These are phyloP conservation scores for Rosa chinensis DNA, from an alignment of 306 rosid genomes.

Conservation along the genomic window DNA sequence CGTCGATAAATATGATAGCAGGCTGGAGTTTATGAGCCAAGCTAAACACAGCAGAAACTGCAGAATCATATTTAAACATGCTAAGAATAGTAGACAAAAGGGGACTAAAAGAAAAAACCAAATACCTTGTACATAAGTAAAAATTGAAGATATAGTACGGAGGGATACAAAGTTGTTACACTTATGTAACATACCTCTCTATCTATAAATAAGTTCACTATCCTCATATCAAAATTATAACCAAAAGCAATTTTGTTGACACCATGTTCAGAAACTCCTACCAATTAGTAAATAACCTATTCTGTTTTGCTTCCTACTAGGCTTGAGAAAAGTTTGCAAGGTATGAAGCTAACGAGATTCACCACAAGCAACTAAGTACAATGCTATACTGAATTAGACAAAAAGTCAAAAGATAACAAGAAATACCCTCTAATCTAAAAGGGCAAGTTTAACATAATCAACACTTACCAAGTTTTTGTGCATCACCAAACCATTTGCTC, in stretches of 20 bases:
- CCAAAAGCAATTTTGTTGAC: neutral
- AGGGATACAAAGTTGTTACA: neutral
- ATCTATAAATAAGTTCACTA: neutral
- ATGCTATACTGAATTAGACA: neutral
- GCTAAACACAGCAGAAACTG: constrained; percentile 97
- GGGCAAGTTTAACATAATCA: neutral
- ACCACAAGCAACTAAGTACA: neutral
- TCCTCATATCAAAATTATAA: neutral
- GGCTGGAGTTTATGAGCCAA: constrained; percentile 98
- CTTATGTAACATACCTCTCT: neutral
- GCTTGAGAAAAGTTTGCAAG: neutral
- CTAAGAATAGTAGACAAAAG: neutral
- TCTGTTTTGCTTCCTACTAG: neutral
- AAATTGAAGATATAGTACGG: neutral
- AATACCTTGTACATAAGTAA: neutral
- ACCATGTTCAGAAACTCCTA: neutral
- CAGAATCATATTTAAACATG: constrained; percentile 26
- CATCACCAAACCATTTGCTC: constrained; percentile 99
- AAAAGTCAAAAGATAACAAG: neutral
- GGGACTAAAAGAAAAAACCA: neutral
- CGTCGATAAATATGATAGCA: constrained; percentile 95
- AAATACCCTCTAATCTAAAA: neutral
- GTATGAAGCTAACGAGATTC: neutral
- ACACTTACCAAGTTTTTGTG: constrained; percentile 92
- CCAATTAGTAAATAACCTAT: neutral